phyloP scores from a whole-genome alignment of 768 basidiomycete species.

The Collybia mongolica region DNA sequence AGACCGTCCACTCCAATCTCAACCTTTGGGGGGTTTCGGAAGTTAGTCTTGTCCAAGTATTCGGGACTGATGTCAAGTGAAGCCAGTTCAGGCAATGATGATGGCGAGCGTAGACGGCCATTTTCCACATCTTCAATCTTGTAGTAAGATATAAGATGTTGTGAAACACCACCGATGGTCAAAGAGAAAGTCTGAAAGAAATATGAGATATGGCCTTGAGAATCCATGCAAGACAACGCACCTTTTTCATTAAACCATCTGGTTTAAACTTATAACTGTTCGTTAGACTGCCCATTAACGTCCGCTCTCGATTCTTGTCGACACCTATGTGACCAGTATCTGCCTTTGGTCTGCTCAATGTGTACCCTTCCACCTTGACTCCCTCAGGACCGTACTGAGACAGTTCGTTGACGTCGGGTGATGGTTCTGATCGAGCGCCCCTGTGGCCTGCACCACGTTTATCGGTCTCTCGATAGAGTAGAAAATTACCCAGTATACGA shows the following conservation, averaged over 20 bases:
- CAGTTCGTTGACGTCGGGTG: conserved; percentile 35
- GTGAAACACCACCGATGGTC: conserved; percentile 78
- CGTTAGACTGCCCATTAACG: conserved; percentile 86
- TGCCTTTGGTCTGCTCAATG: conserved; percentile 65
- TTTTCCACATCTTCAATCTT: conserved; percentile 87
- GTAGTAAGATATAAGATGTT: conserved; percentile 96
- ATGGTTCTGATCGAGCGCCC: conserved; percentile 40
- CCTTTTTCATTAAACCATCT: conserved; percentile 97
- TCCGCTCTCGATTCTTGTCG: conserved; percentile 76
- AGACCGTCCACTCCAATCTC: conserved; percentile 83
- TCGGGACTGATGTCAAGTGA: conserved; percentile 84
- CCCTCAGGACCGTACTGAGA: conserved; percentile 25
- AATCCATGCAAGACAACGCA: conserved; percentile 30
- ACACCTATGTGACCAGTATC: conserved; percentile 44
- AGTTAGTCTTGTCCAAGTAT: conserved; percentile 89
- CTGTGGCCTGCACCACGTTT: conserved; percentile 71
- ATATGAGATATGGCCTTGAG: conserved; percentile 5
- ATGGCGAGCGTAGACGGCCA: conserved; percentile 86
- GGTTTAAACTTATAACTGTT: conserved; percentile 92
- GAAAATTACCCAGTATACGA: conserved; percentile 90
- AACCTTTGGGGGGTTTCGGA: conserved; percentile 87
- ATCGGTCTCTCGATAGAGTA: conserved; percentile 94
- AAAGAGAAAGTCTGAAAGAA: conserved; percentile 81
- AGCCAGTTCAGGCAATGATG: conserved; percentile 83
- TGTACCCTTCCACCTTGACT: conserved; percentile 33